Base-by-base conservation (phyloP, 441 rosid genomes). In the Macaranga tanarius region DNA sequence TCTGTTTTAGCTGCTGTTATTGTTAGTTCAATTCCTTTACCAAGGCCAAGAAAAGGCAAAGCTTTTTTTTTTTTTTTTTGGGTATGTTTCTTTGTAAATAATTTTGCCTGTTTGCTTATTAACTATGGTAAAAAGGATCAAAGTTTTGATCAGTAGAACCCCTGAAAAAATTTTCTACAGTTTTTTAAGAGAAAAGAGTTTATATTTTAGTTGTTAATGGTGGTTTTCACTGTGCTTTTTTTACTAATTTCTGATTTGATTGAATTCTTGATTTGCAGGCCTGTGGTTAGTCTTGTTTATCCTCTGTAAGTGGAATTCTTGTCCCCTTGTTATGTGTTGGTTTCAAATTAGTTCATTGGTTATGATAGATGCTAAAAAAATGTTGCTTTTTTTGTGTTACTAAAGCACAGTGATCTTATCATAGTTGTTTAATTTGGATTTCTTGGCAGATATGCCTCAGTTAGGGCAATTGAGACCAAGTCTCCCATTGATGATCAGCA, bases 401-500 rank as follows among this genome's bases (percentile, higher is more conserved):
- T 28, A 57, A 54, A 17, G 47, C 34, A 8, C 5, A 69, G 11
- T 5, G 9, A 42, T 42, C 12, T 63, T 12, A 50, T 15, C 1
- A 38, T 28, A 22, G 47, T 42, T 40, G 34, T 8, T 23, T 69
- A 75, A 62, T 56, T 71, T 48, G 62, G 23, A 44, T 71, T 22
- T 51, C 31, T 51, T 26, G 9, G 17, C 82, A 95, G 98, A 59
- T 92, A 92, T 80, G 99, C 97, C 38, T 91, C 99, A 16, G 80
- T 95, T 4, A 80, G 84, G 80, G 99, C 98, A 47, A 92, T 92
- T 73, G 98, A 95, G 86, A 88, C 96, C 45, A 92, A 86, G 63
- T 90, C 99, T 69, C 89, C 81, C 8, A 79, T 79, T 25, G 99
- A 95, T 80, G 99, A 95, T 76, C 85, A 86, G 75, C 99, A 95